Evolutionary conservation across 495 filamentous ascomycete species (phyloP).

Genomic region (Aspergillus heteromorphus): DNA sequence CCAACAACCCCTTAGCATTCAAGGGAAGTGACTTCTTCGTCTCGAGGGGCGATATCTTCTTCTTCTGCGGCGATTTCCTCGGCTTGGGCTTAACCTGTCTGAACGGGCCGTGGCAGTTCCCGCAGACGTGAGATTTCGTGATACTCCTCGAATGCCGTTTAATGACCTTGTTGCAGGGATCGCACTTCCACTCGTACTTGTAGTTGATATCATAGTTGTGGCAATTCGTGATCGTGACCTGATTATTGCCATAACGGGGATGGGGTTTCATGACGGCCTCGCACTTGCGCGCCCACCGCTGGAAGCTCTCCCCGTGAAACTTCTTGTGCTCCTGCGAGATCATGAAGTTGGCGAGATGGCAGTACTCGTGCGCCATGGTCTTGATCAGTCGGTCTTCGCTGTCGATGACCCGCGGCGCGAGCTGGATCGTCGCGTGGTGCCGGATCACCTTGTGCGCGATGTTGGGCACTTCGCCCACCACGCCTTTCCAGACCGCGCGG

Average conservation of each 20-base stretch:
- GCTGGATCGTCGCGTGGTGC: conserved; percentile 76
- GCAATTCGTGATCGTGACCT: conserved; percentile 74
- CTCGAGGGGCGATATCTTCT: too few species aligned
- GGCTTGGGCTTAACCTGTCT: conserved; percentile 80
- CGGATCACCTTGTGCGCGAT: conserved; percentile 29
- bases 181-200: conserved; percentile 84
- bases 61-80: conserved; percentile 54
- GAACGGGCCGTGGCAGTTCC: too few species aligned
- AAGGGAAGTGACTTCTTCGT: too few species aligned
- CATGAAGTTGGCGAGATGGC: conserved; percentile 87
- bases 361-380: conserved; percentile 90
- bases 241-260: conserved; percentile 43
- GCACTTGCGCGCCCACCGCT: conserved; percentile 57
- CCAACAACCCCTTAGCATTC: too few species aligned
- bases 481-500: conserved; percentile 70
- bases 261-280: conserved; percentile 37
- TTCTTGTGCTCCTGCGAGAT: conserved; percentile 59
- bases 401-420: conserved; percentile 80
- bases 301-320: conserved; percentile 81
- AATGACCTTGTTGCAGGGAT: conserved; percentile 59
- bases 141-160: conserved; percentile 82
- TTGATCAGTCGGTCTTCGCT: conserved; percentile 74
- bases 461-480: conserved; percentile 14
- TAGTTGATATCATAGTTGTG: conserved; percentile 84
- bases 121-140: conserved; percentile 60